These are phyloP conservation scores for Pleomassaria siparia DNA, from an alignment of 2,329 filamentous ascomycete species.

Conservation along the genomic window DNA sequence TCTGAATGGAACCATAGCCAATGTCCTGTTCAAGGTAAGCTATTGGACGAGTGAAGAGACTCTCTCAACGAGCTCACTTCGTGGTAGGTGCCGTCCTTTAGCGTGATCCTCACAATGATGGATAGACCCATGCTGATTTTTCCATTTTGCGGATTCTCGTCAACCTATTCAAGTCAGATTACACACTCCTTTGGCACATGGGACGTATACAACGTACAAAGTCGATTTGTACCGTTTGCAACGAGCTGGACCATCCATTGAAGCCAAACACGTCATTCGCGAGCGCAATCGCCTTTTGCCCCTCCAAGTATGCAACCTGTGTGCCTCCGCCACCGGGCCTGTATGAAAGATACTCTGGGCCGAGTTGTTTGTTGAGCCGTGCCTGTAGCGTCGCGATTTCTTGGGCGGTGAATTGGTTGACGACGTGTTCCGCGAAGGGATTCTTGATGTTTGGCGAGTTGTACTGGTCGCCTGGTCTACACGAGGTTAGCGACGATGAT, in stretches of 20 bases:
- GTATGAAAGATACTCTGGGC: constrained; percentile 92
- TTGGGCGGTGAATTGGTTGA: constrained; percentile 82
- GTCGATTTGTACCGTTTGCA: constrained; percentile 91
- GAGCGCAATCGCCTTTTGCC: constrained; percentile 93
- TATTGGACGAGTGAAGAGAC: neutral
- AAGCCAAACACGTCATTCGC: constrained; percentile 96
- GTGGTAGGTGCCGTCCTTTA: constrained; percentile 93
- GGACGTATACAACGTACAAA: constrained; percentile 72
- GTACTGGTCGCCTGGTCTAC: constrained; percentile 44
- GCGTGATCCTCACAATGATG: constrained; percentile 84
- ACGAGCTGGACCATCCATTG: constrained; percentile 96
- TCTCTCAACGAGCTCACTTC: constrained; percentile 58
- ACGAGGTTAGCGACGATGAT: neutral
- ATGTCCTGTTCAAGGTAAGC: constrained; percentile 63
- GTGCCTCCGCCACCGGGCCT: constrained; percentile 79
- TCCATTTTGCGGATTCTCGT: constrained; percentile 76
- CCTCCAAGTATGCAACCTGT: constrained; percentile 91
- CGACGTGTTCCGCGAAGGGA: constrained; percentile 77
- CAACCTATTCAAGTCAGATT: constrained; percentile 55
- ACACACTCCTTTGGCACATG: constrained; percentile 19
- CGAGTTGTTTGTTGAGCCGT: constrained; percentile 87
- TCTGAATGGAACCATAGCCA: constrained; percentile 95
- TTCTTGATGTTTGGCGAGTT: constrained; percentile 55
- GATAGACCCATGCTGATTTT: constrained; percentile 85
- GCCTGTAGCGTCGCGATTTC: constrained; percentile 87